A percentile compares a stretch with the other conserved stretches of the same genome.
These are phyloP conservation scores for Brassica rapa DNA, from an alignment of 345 rosid genomes.

Conservation along the genomic window DNA sequence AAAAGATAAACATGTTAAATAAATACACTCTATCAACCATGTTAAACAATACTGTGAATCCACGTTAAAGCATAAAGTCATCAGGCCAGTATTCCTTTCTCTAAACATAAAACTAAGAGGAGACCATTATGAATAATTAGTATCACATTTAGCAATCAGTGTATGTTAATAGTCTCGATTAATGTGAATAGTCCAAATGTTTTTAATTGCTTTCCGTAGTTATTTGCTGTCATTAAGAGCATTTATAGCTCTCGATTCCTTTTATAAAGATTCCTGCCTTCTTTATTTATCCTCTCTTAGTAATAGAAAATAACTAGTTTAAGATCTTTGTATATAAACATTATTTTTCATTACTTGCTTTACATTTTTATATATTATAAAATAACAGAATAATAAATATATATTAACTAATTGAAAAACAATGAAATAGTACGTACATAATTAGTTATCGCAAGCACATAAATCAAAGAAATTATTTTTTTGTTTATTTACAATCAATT, in stretches of 20 bases:
- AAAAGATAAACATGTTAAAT: background rate
- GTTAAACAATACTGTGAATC: background rate
- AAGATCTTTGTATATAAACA: too few species aligned
- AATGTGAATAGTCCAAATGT: slow-evolving; percentile 31
- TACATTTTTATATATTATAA: too few species aligned
- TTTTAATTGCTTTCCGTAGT: slow-evolving; percentile 12
- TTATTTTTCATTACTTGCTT: too few species aligned
- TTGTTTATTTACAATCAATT: too few species aligned
- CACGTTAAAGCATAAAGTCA: background rate
- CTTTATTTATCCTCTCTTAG: background rate
- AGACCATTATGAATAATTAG: slow-evolving; percentile 35
- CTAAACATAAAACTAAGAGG: background rate
- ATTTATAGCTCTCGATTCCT: slow-evolving; percentile 23
- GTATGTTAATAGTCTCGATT: slow-evolving; percentile 33
- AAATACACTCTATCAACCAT: slow-evolving; percentile 6
- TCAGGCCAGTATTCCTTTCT: background rate
- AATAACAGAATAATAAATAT: too few species aligned
- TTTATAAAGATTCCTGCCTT: background rate
- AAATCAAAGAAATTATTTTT: too few species aligned
- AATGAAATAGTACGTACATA: too few species aligned
- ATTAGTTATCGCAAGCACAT: too few species aligned
- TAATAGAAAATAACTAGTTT: background rate
- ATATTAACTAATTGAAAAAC: too few species aligned
- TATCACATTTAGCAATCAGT: slow-evolving; percentile 26
- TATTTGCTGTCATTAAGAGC: slow-evolving; percentile 32